phyloP scores from a whole-genome alignment of 768 basidiomycete species.

The Boletus fagicola region DNA sequence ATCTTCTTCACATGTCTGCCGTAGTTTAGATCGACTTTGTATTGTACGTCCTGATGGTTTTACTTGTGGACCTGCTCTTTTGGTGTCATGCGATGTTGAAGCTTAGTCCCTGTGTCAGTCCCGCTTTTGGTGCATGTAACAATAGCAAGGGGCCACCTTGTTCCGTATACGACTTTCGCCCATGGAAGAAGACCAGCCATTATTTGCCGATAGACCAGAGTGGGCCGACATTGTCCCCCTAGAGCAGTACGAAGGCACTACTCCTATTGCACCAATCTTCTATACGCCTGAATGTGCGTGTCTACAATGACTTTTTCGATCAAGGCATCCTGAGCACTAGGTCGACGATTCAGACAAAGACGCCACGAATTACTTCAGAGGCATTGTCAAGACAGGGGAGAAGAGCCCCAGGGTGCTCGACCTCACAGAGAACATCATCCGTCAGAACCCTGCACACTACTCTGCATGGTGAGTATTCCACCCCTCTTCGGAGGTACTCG shows the following conservation, averaged over 20 bases:
- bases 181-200: constrained; percentile 16
- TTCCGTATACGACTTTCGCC: background rate
- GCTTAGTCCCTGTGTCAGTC: background rate
- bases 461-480: constrained; percentile 76
- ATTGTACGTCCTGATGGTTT: constrained; percentile 18
- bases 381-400: constrained; percentile 73
- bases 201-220: constrained; percentile 63
- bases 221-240: constrained; percentile 83
- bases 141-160: background rate
- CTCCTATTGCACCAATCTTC: constrained; percentile 88
- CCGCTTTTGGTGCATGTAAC: background rate
- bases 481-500: background rate
- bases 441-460: constrained; percentile 94
- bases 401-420: constrained; percentile 78
- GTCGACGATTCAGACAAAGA: constrained; percentile 67
- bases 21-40: constrained; percentile 26
- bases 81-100: background rate
- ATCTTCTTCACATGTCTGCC: constrained; percentile 8
- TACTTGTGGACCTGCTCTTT: constrained; percentile 1
- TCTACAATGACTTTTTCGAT: constrained; percentile 3
- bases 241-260: constrained; percentile 73
- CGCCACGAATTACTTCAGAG: constrained; percentile 91
- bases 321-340: constrained; percentile 3
- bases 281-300: constrained; percentile 84
- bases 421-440: constrained; percentile 86